Evolutionary conservation across 371 early-diverging fungal genomes (phyloP), one percentile per base, ranked within the genome.

Genomic region (Syncephalis fuscata): DNA sequence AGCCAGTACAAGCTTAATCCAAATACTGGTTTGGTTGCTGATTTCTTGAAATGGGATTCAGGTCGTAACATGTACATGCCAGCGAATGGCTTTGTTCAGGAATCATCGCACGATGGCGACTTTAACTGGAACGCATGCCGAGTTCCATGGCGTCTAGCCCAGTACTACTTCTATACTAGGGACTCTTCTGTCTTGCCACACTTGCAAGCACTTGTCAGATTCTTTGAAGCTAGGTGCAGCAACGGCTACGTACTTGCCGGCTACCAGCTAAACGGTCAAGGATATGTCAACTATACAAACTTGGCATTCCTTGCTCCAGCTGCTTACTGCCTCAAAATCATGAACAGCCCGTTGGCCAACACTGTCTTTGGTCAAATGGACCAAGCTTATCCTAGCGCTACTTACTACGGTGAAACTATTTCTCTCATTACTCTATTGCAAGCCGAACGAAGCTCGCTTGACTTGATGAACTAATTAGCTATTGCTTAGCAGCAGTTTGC

Each of bases 261-360:
- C 14, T 76, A 76, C 51, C 53, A 65, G 23, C 51, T 76, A 43
- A 64, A 70, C 48, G 77, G 77, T 11, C 53, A 60, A 8, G 55
- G 57, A 50, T 67, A 64, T 45, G 53, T 56, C 5, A 50, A 32
- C 9, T 76, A 76, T 46, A 66, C 57, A 2, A 74, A 74, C 42
- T 64, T 76, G 68, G 73, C 77, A 0, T 76, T 69, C 58, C 63
- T 68, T 8, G 77, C 77, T 1, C 77, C 77, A 19, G 77, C 64
- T 16, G 66, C 73, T 20, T 65, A 67, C 24, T 55, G 67, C 24
- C 70, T 76, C 49, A 73, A 74, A 74, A 54, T 67, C 1, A 63
- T 74, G 39, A 66, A 67, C 15, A 66, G 73, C 59, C 64, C 66
- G n/a, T 53, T 59, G 17, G 51, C 65, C 19, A 51, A 42, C 0